Percentiles rank a stretch among this genome's conserved stretches.
Evolutionary conservation across 306 rosid species (phyloP).

Genomic region (Acacia acuminata): DNA sequence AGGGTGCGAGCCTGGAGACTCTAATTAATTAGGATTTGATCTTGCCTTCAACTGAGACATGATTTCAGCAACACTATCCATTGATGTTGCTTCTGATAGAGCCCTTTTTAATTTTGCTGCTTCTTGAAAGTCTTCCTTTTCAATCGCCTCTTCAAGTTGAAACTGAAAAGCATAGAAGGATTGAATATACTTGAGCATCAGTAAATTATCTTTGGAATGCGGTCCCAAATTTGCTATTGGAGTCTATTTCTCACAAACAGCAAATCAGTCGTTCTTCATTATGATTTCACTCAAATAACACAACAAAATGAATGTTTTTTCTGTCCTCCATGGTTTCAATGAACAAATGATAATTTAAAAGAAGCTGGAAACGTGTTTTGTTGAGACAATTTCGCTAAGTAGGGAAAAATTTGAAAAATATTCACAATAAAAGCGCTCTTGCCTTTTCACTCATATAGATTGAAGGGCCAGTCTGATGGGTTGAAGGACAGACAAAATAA

Average conservation of each 20-base stretch:
- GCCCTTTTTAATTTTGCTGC: constrained; percentile 77
- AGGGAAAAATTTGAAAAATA: background rate
- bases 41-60: constrained; percentile 83
- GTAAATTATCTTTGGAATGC: background rate
- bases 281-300: background rate
- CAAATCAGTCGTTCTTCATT: background rate
- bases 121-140: constrained; percentile 89
- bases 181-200: background rate
- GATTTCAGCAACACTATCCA: constrained; percentile 82
- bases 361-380: background rate
- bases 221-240: background rate
- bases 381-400: background rate
- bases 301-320: background rate
- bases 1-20: background rate
- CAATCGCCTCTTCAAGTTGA: constrained; percentile 97
- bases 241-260: background rate
- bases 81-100: constrained; percentile 74
- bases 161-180: constrained; percentile 48
- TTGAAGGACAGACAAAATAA: background rate
- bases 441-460: background rate
- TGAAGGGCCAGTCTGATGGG: background rate
- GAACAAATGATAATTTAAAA: background rate
- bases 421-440: background rate
- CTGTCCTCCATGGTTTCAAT: background rate
- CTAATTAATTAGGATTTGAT: constrained; percentile 13